These are phyloP conservation scores for Meira miltonrushii DNA, from an alignment of 1,284 basidiomycete genomes.

Conservation along the genomic window DNA sequence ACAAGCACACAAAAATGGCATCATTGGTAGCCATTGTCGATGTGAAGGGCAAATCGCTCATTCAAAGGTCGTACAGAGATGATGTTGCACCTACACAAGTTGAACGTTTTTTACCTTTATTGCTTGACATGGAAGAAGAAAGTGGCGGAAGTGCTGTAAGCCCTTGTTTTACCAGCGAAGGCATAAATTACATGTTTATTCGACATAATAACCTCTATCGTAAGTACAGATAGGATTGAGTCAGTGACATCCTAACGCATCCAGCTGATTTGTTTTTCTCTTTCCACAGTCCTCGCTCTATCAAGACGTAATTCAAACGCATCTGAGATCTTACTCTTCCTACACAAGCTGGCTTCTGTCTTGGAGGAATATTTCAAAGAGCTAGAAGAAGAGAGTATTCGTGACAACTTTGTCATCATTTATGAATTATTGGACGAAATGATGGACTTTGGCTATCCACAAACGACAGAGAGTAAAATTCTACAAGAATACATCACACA, in stretches of 20 bases:
- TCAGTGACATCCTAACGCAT: not conserved
- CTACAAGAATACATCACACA: slow-evolving; percentile 84
- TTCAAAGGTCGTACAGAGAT: slow-evolving; percentile 95
- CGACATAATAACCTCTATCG: slow-evolving; percentile 94
- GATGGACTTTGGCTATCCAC: slow-evolving; percentile 99
- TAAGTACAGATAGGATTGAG: too few species aligned
- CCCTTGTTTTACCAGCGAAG: slow-evolving; percentile 75
- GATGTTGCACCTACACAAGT: slow-evolving; percentile 84
- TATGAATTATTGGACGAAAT: slow-evolving; percentile 96
- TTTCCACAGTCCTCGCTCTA: slow-evolving; percentile 72
- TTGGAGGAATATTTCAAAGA: slow-evolving; percentile 99
- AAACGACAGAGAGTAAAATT: slow-evolving; percentile 99
- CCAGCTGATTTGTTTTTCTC: not conserved
- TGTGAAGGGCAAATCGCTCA: slow-evolving; percentile 95
- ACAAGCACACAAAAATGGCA: too few species aligned
- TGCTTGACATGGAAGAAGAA: slow-evolving; percentile 96
- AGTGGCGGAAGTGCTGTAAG: slow-evolving; percentile 68
- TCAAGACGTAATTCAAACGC: slow-evolving; percentile 96
- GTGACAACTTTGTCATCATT: slow-evolving; percentile 95
- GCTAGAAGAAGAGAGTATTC: slow-evolving; percentile 95
- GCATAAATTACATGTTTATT: slow-evolving; percentile 94
- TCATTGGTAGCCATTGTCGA: slow-evolving; percentile 82
- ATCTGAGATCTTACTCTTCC: slow-evolving; percentile 91
- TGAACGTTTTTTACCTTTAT: slow-evolving; percentile 86
- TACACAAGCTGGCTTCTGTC: slow-evolving; percentile 73